A percentile compares a stretch with the other conserved stretches of the same genome.
Conservation (phyloP, 108 stramenopile species). For the Conticribra guillardii region DNA sequence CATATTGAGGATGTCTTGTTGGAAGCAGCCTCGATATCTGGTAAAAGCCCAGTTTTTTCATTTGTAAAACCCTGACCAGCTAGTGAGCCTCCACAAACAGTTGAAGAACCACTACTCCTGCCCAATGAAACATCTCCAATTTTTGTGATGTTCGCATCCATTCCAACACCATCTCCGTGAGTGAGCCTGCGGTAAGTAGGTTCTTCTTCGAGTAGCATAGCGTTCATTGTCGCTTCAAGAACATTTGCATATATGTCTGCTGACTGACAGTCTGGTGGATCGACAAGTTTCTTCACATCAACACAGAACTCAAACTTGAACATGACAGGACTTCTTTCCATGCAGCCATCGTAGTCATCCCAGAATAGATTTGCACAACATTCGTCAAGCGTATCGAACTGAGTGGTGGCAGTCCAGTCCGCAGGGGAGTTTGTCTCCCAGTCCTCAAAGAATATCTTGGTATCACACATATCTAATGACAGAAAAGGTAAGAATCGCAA, state of each 20-base stretch:
- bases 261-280: slow-evolving; percentile 44
- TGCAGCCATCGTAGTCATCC: slow-evolving; percentile 41
- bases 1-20: slow-evolving; percentile 24
- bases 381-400: slow-evolving; percentile 41
- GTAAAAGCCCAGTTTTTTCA: slow-evolving; percentile 30
- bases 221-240: slow-evolving; percentile 41
- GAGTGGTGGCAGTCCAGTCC: slow-evolving; percentile 47
- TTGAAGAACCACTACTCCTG: slow-evolving; percentile 35
- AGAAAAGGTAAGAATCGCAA: too few relatives aligned
- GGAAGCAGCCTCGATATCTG: slow-evolving; percentile 35
- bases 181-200: too few relatives aligned
- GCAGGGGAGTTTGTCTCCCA: slow-evolving; percentile 48
- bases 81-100: slow-evolving; percentile 45
- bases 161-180: not conserved
- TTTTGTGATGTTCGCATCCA: slow-evolving; percentile 43
- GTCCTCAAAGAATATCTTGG: slow-evolving; percentile 48
- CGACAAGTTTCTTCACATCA: slow-evolving; percentile 30
- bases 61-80: slow-evolving; percentile 42
- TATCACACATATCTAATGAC: slow-evolving; percentile 40
- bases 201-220: slow-evolving; percentile 6
- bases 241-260: slow-evolving; percentile 49
- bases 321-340: slow-evolving; percentile 37
- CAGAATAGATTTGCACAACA: slow-evolving; percentile 43
- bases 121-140: slow-evolving; percentile 38
- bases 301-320: slow-evolving; percentile 54